Evolutionary conservation across 345 rosid species (phyloP).

Genomic region (Boechera stricta): DNA sequence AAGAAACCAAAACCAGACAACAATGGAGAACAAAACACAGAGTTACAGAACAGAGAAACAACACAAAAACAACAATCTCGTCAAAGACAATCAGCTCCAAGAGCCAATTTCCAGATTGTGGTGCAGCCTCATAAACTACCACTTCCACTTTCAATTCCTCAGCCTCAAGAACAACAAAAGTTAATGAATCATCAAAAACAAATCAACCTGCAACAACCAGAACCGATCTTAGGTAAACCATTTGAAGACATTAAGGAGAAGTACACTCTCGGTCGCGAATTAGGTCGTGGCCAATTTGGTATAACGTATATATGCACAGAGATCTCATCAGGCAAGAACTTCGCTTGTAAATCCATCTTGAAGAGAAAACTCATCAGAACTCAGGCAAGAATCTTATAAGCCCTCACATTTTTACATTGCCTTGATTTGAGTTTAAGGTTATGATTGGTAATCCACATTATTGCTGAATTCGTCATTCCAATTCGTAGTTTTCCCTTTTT

Average conservation of each 20-base stretch:
- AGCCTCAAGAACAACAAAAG: conserved; percentile 40
- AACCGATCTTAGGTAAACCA: conserved; percentile 68
- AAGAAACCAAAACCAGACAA: conserved; percentile 35
- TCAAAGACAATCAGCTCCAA: conserved; percentile 39
- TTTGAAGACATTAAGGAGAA: conserved; percentile 65
- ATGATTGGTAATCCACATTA: not conserved
- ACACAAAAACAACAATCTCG: conserved; percentile 30
- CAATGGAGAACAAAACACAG: conserved; percentile 23
- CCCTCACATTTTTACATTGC: not conserved
- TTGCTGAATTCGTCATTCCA: not conserved
- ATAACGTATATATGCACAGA: conserved; percentile 76
- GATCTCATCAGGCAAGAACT: conserved; percentile 65
- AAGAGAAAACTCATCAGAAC: conserved; percentile 68
- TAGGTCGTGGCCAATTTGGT: conserved; percentile 90
- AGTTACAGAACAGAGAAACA: conserved; percentile 10
- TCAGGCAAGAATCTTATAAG: conserved; percentile 28
- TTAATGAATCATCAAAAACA: conserved; percentile 3
- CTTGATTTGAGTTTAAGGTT: not conserved
- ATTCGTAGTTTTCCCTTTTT: no score
- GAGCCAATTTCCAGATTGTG: conserved; percentile 38
- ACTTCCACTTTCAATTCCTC: conserved; percentile 34
- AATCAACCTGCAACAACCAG: conserved; percentile 34
- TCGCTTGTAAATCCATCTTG: conserved; percentile 83
- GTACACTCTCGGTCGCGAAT: conserved; percentile 66
- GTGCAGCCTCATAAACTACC: conserved; percentile 43